These are phyloP conservation scores for Aspergillus asperescens DNA, from an alignment of 495 filamentous ascomycete species.

Conservation along the genomic window DNA sequence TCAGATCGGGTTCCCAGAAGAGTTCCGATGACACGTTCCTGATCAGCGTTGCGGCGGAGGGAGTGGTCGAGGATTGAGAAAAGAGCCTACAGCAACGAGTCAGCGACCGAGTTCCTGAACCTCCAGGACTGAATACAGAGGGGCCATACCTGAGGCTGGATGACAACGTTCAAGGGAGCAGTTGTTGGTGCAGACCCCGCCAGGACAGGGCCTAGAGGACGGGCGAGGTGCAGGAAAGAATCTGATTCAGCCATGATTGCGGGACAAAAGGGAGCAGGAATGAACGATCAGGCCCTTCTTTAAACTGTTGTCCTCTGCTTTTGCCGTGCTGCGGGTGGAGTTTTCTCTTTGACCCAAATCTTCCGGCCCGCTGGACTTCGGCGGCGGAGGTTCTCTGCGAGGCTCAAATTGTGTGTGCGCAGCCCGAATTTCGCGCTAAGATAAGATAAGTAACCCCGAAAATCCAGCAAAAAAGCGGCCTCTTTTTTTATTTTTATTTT, in stretches of 20 bases:
- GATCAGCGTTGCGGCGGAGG: constrained; percentile 78
- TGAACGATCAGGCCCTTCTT: constrained; percentile 14
- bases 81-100: constrained; percentile 57
- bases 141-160: constrained; percentile 81
- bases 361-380: constrained; percentile 22
- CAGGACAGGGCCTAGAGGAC: constrained; percentile 76
- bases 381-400: constrained; percentile 23
- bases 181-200: constrained; percentile 76
- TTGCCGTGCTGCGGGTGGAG: constrained; percentile 21
- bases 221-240: constrained; percentile 88
- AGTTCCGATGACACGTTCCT: constrained; percentile 93
- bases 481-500: no score
- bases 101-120: neutral
- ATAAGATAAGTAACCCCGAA: constrained; percentile 43
- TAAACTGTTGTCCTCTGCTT: constrained; percentile 13
- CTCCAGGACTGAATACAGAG: neutral
- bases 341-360: constrained; percentile 23
- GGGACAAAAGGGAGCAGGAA: constrained; percentile 23
- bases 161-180: constrained; percentile 82
- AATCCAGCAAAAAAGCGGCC: constrained; percentile 3
- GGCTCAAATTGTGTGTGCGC: constrained; percentile 46
- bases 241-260: constrained; percentile 73
- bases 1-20: constrained; percentile 87
- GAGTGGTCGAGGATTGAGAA: constrained; percentile 98
- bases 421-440: constrained; percentile 51